Base-by-base conservation (phyloP, 2,329 filamentous ascomycete species). In the Aspergillus cejpii region DNA sequence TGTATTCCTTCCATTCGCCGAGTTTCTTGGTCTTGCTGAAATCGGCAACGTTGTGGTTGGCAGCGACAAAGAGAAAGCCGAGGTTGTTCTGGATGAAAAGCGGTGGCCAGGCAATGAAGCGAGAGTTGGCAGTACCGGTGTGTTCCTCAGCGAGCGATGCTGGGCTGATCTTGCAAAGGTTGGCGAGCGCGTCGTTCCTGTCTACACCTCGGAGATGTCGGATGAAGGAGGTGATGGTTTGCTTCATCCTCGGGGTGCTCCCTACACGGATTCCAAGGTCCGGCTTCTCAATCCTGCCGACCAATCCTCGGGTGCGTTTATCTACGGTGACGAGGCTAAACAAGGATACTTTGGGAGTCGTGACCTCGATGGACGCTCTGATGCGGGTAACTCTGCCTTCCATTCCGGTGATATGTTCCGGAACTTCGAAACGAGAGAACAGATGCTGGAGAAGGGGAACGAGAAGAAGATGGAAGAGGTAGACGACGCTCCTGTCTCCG, bases 341-440 rank as follows among this genome's bases (percentile, higher is more conserved):
- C 79, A 83, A 48, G 83, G 78, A 17, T 96, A 95, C 63, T 96
- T 96, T 58, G 85, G 84, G 42, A 81, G 75, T 55, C 77, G 83
- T 40, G 89, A 94, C 46, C 65, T 85, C 7, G 92, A 98, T 62
- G 75, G 83, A 6, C 87, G 89, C 34, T 97, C 92, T 23, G 92
- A 98, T 41, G 90, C 91, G 6, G 91, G 90, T 3, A 85, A 78
- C 1, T 96, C 91, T n/a, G 89, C 87, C 5, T 85, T 95, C 62
- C 86, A 90, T 38, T 86, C 80, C 42, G 90, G 92, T 6, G 92
- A 98, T 64, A 95, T 98, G 91, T 98, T 98, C 76, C 87, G 89
- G 61, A 95, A 96, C 59, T 76, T 97, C 6, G 91, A 97, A 56
- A 96, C 91, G 5, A 81, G 88, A 51, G 86, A 94, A 63, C 87